phyloP scores from a whole-genome alignment of 2,329 filamentous ascomycete genomes.

The Epichloe bromicola region DNA sequence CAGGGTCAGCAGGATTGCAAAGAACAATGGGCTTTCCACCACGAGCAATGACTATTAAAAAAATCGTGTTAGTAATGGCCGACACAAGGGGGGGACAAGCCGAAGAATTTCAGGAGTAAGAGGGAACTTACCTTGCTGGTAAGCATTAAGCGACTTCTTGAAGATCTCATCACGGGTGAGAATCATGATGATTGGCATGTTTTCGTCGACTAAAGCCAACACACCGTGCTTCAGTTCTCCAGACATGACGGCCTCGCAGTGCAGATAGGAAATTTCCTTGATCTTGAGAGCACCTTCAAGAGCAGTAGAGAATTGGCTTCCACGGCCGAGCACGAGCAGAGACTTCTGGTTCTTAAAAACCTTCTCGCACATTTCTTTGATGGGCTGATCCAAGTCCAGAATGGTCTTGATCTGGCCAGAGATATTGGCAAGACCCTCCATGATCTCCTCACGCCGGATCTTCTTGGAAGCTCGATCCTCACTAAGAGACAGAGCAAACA shows the following conservation, averaged over 20 bases:
- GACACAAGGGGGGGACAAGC: background rate
- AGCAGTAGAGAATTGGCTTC: slow-evolving; percentile 92
- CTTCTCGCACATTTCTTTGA: slow-evolving; percentile 87
- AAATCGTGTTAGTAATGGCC: slow-evolving; percentile 9
- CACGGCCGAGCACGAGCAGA: slow-evolving; percentile 81
- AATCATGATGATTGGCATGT: slow-evolving; percentile 99
- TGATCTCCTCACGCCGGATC: slow-evolving; percentile 85
- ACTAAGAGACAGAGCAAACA: slow-evolving; percentile 93
- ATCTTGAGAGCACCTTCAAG: slow-evolving; percentile 98
- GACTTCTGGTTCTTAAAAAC: slow-evolving; percentile 97
- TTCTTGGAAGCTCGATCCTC: slow-evolving; percentile 95
- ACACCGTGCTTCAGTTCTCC: slow-evolving; percentile 99
- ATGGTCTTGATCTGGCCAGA: slow-evolving; percentile 88
- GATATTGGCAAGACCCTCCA: slow-evolving; percentile 78
- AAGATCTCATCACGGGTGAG: slow-evolving; percentile 92
- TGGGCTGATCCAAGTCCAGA: slow-evolving; percentile 77
- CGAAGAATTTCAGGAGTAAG: background rate
- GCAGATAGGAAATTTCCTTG: slow-evolving; percentile 99
- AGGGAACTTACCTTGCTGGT: slow-evolving; percentile 68
- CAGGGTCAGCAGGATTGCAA: slow-evolving; percentile 80
- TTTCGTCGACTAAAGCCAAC: slow-evolving; percentile 91
- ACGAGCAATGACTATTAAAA: slow-evolving; percentile 69
- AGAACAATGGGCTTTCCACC: slow-evolving; percentile 95
- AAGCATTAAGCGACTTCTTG: slow-evolving; percentile 97
- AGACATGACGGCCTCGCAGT: slow-evolving; percentile 99